Evolutionary conservation across 371 early-diverging fungal species (phyloP), one percentile per base, ranked within the genome.

Genomic region (Dentiscutata heterogama): DNA sequence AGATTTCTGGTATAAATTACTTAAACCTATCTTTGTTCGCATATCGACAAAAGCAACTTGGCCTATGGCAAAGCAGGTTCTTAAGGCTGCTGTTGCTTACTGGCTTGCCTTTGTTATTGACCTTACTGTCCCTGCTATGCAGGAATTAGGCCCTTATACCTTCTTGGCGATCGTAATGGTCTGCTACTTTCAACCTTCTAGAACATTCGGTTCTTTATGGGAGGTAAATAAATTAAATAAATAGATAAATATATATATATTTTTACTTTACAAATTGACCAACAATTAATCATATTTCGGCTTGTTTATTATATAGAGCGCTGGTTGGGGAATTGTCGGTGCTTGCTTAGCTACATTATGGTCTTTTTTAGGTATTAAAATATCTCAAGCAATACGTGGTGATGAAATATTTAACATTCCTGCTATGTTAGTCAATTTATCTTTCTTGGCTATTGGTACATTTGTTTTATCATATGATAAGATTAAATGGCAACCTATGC

Each of bases 401-500:
- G 22, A 20, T 2, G 54, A 74, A 54, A 39, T 56, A 27, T 74
- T 54, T 39, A 25, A 29, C 50, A 31, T 31, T 16, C n/a, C 22
- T 18, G 53, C 75, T 31, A 58, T 54, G 18, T 20, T 58, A 5
- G 22, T 74, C 16, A 27, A 74, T 22, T 29, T 74, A 29, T 11
- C 22, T 56, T 56, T 53, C 35, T 56, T 74, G 25, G 53, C 75
- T n/a, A 54, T 74, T 18, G 75, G 75, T 54, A 74, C 75, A n/a
- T 74, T 74, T 74, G 6, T 29, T 54, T 56, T 74, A 74, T 74
- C 75, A 31, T 74, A 74, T 58, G 75, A 56, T 56, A 74, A 74
- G 39, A 74, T 74, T 31, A 74, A 74, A 74, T 74, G 75, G 75
- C 75, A 53, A 56, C 53, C 75, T 5, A 74, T 74, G 75, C 53